These are phyloP conservation scores for Tetrastigma voinierianum DNA, from an alignment of 164 flowering plant genomes.

Conservation along the genomic window DNA sequence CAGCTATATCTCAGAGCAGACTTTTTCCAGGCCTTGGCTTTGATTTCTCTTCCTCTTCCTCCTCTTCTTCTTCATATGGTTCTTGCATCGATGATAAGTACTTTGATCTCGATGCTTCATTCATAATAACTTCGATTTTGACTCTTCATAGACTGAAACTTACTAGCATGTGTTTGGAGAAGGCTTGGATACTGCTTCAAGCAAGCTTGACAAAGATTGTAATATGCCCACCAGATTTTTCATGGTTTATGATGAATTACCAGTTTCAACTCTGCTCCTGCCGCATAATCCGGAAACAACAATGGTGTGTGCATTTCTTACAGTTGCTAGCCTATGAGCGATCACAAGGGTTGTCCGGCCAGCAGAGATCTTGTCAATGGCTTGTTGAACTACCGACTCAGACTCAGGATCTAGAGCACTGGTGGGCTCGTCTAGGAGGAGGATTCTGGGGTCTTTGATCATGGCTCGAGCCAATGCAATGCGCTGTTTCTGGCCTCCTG, in stretches of 20 bases:
- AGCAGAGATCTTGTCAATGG: slow-evolving; percentile 58
- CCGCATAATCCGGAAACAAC: slow-evolving; percentile 52
- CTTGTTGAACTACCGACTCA: slow-evolving; percentile 54
- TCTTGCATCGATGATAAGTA: slow-evolving; percentile 26
- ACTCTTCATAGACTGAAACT: no score
- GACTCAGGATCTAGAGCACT: slow-evolving; percentile 77
- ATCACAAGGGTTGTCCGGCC: slow-evolving; percentile 69
- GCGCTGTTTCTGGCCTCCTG: slow-evolving; percentile 87
- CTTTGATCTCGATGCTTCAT: slow-evolving; percentile 31
- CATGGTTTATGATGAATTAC: slow-evolving; percentile 56
- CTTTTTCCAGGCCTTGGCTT: slow-evolving; percentile 15
- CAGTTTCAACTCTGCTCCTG: slow-evolving; percentile 59
- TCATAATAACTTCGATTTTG: no score
- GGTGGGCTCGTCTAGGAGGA: slow-evolving; percentile 77
- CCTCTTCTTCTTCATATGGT: slow-evolving; percentile 10
- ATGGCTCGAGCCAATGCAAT: slow-evolving; percentile 76
- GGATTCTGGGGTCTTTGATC: slow-evolving; percentile 61
- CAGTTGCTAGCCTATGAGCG: slow-evolving; percentile 76
- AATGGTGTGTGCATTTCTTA: slow-evolving; percentile 59
- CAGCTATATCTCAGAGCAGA: slow-evolving; percentile 36
- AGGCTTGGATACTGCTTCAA: slow-evolving; percentile 30
- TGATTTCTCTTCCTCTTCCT: slow-evolving; percentile 5
- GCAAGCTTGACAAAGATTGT: slow-evolving; percentile 59
- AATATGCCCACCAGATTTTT: slow-evolving; percentile 47
- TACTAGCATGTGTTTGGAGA: slow-evolving; percentile 9